These are phyloP conservation scores for Lathyrus oleraceus DNA, from an alignment of 306 rosid genomes.

Conservation along the genomic window DNA sequence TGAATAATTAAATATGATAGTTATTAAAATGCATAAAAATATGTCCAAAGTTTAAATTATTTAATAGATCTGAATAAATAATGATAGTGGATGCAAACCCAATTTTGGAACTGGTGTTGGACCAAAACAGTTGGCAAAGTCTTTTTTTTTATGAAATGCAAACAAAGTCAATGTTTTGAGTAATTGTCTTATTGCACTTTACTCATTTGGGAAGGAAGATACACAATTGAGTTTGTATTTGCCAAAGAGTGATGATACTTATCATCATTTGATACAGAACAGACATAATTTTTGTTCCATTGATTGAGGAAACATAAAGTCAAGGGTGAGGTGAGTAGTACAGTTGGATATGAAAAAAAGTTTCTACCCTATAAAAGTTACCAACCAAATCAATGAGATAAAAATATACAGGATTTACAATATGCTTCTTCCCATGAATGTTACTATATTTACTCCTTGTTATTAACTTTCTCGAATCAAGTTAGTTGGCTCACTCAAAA, in stretches of 20 bases:
- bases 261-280: conserved; percentile 34
- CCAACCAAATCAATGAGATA: conserved; percentile 55
- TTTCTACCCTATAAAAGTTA: conserved; percentile 49
- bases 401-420: conserved; percentile 82
- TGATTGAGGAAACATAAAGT: conserved; percentile 44
- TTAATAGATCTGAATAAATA: too few species aligned
- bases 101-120: neutral
- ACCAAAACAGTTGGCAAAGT: neutral
- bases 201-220: conserved; percentile 15
- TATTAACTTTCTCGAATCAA: conserved; percentile 69
- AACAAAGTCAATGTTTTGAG: neutral
- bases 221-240: conserved; percentile 31
- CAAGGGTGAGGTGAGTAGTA: conserved; percentile 38
- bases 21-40: too few species aligned
- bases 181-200: neutral
- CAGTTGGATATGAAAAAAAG: conserved; percentile 40
- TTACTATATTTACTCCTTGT: conserved; percentile 41
- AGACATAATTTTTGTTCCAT: conserved; percentile 35
- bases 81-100: neutral
- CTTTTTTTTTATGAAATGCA: neutral
- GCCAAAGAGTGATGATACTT: conserved; percentile 27
- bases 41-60: too few species aligned
- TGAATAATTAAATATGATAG: too few species aligned
- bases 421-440: conserved; percentile 53
- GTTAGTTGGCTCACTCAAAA: conserved; percentile 98